Evolutionary conservation across 768 basidiomycete genomes (phyloP).

Genomic region (Leccinum disarticulatum): DNA sequence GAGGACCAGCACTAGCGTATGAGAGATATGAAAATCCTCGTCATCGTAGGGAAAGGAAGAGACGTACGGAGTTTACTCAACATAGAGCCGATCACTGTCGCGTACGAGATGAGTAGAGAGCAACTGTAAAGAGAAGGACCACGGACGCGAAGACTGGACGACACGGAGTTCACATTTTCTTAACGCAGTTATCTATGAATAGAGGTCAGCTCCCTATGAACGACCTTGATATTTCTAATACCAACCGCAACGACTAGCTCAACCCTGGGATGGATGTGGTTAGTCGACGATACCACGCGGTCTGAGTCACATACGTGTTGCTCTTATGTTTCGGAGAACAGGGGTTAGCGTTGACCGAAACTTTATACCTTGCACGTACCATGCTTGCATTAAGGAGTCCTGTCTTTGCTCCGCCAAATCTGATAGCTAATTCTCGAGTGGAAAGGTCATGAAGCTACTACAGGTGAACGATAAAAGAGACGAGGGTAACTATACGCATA

Average conservation of each 20-base stretch:
- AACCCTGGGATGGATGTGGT: conserved; percentile 38
- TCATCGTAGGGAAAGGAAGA: neutral
- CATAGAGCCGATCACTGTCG: conserved; percentile 77
- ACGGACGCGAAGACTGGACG: conserved; percentile 77
- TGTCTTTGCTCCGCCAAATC: conserved; percentile 75
- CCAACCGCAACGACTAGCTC: conserved; percentile 72
- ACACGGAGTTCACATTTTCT: conserved; percentile 78
- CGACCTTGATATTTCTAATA: conserved; percentile 6
- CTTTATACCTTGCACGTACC: conserved; percentile 40
- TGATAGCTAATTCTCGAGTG: conserved; percentile 68
- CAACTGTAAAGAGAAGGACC: neutral
- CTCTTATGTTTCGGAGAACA: conserved; percentile 42
- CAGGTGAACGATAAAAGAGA: conserved; percentile 6
- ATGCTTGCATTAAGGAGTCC: conserved; percentile 81
- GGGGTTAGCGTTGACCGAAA: conserved; percentile 3
- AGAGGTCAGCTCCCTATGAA: neutral
- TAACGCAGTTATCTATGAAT: conserved; percentile 63
- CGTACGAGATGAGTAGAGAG: conserved; percentile 8
- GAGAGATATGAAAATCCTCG: conserved; percentile 6
- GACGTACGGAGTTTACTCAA: conserved; percentile 69
- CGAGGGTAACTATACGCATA: conserved; percentile 23
- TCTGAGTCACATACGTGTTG: conserved; percentile 53
- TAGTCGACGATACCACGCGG: neutral
- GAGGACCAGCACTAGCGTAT: conserved; percentile 62
- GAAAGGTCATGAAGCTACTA: conserved; percentile 72